Percentiles rank a stretch among this genome's conserved stretches.
Conservation (phyloP, 306 rosid species). For the Urtica urens region DNA sequence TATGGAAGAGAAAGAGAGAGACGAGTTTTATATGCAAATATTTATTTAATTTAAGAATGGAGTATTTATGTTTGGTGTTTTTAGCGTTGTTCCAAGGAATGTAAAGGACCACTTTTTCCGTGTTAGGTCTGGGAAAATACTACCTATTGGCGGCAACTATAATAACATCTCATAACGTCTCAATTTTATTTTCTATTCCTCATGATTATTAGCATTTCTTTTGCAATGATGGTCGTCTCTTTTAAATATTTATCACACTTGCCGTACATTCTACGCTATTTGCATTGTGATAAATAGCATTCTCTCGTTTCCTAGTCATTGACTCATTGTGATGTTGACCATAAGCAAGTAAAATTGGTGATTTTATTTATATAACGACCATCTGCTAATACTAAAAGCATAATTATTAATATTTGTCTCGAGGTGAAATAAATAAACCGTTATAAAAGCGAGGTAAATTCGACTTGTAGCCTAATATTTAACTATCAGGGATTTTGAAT, state of each 20-base stretch:
- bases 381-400: conserved; percentile 7
- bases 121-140: not conserved
- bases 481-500: conserved; percentile 6
- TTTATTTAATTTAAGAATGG: too few species aligned
- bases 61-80: not conserved
- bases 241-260: conserved; percentile 7
- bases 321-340: conserved; percentile 5
- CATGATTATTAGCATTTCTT: not conserved
- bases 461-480: not conserved
- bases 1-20: too few species aligned
- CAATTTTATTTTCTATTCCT: conserved; percentile 8
- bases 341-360: conserved; percentile 5
- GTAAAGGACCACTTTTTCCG: conserved; percentile 7
- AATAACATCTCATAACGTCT: conserved; percentile 39
- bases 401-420: conserved; percentile 1
- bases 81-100: not conserved
- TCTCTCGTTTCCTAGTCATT: too few species aligned
- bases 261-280: too few species aligned
- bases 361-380: conserved; percentile 1
- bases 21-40: too few species aligned
- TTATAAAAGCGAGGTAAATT: not conserved
- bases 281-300: too few species aligned
- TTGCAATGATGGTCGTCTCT: conserved; percentile 4
- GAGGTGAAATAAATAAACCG: not conserved
- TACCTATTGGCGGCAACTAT: conserved; percentile 27